These are phyloP conservation scores for Encephalitozoon cuniculi DNA, from an alignment of 371 early-diverging fungal species.

Conservation along the genomic window DNA sequence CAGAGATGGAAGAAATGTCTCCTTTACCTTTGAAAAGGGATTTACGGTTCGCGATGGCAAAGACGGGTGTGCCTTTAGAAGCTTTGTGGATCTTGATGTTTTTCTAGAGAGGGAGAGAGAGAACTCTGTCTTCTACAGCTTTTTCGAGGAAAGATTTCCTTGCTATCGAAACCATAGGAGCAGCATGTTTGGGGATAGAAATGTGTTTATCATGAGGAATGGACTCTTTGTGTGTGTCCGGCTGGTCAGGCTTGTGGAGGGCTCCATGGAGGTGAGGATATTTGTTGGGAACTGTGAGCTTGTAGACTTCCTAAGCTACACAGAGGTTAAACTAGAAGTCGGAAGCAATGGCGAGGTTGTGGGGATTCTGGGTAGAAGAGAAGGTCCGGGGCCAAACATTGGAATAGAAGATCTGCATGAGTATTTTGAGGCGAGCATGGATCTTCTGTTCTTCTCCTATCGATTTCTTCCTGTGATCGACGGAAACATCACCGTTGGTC, in stretches of 20 bases:
- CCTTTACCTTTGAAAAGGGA: background rate
- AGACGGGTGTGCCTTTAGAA: background rate
- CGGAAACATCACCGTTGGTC: background rate
- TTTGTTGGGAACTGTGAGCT: background rate
- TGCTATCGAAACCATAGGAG: background rate
- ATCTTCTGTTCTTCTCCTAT: background rate
- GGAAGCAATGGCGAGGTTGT: background rate
- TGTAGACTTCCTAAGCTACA: background rate
- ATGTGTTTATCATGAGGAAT: background rate
- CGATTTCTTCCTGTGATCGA: background rate
- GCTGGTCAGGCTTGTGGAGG: background rate
- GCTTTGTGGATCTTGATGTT: background rate
- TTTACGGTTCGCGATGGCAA: background rate
- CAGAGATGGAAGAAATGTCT: background rate
- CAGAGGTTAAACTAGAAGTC: background rate
- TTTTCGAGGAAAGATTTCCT: background rate
- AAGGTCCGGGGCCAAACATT: background rate
- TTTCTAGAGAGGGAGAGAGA: background rate
- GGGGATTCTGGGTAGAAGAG: background rate
- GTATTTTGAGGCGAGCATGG: background rate
- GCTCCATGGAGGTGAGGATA: background rate
- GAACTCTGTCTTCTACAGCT: background rate
- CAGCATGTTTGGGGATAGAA: background rate
- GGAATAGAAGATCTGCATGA: background rate
- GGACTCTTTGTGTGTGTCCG: background rate